phyloP scores from a whole-genome alignment of 495 filamentous ascomycete genomes.

The Cryomyces minteri region DNA sequence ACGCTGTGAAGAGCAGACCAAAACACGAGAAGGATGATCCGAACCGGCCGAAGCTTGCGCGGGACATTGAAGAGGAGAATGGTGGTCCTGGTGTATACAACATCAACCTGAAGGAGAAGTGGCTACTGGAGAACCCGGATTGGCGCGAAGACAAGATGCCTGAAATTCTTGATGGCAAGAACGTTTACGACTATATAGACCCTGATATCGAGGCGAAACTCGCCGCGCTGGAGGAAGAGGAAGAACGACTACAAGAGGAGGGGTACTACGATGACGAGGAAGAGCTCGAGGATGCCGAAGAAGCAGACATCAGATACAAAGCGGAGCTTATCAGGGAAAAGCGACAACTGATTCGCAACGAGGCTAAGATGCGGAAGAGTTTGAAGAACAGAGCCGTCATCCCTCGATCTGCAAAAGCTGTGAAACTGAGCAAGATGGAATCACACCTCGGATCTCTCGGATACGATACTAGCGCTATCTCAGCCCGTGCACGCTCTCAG shows the following conservation, averaged over 20 bases:
- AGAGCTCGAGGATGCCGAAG: conserved; percentile 44
- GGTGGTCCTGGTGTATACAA: conserved; percentile 93
- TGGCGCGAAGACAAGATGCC: conserved; percentile 96
- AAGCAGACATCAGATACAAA: conserved; percentile 73
- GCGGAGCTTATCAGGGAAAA: conserved; percentile 92
- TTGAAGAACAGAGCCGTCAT: conserved; percentile 92
- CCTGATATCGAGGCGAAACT: conserved; percentile 90
- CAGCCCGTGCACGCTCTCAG: conserved; percentile 49
- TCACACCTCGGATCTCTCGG: conserved; percentile 66
- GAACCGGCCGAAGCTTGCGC: conserved; percentile 53
- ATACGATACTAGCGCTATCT: conserved; percentile 58
- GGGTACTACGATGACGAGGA: conserved; percentile 56
- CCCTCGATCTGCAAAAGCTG: conserved; percentile 51
- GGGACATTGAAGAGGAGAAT: conserved; percentile 81
- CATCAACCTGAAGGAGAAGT: conserved; percentile 74
- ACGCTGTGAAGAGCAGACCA: conserved; percentile 56
- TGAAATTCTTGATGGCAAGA: conserved; percentile 82
- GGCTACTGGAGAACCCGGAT: conserved; percentile 62
- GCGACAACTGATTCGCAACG: conserved; percentile 70
- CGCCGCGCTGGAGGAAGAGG: conserved; percentile 79
- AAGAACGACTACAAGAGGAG: conserved; percentile 71
- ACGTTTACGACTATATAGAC: conserved; percentile 92
- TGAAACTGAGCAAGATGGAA: conserved; percentile 73
- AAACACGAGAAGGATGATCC: conserved; percentile 86
- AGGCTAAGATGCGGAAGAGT: conserved; percentile 76